Conservation (phyloP, 805 yeast genomes). For the Tetrapisispora nanseiensis region DNA sequence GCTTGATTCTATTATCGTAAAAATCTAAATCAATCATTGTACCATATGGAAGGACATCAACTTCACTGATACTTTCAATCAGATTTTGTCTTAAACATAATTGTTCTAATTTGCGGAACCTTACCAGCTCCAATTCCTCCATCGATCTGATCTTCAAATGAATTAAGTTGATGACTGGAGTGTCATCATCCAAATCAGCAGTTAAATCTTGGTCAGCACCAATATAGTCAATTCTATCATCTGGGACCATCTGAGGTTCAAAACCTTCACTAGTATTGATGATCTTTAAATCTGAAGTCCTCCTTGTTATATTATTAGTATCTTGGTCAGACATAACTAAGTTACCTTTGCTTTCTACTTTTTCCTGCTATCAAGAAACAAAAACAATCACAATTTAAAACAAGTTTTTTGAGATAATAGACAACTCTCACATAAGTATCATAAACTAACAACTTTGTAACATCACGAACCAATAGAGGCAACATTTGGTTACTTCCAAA, state of each 20-base stretch:
- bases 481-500: too few species aligned
- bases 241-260: slow-evolving; percentile 21
- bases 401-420: too few species aligned
- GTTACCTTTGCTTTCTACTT: neutral
- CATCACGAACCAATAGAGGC: too few species aligned
- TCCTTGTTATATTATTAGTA: neutral
- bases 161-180: slow-evolving; percentile 51
- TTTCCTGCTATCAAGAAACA: too few species aligned
- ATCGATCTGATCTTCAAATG: slow-evolving; percentile 60
- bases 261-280: slow-evolving; percentile 2
- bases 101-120: slow-evolving; percentile 48
- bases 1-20: slow-evolving; percentile 85
- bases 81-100: slow-evolving; percentile 79
- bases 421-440: too few species aligned
- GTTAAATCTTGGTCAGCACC: slow-evolving; percentile 65
- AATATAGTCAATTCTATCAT: slow-evolving; percentile 38
- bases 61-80: slow-evolving; percentile 58
- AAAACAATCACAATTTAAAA: too few species aligned
- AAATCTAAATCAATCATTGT: slow-evolving; percentile 70
- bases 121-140: slow-evolving; percentile 46
- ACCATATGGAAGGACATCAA: slow-evolving; percentile 49
- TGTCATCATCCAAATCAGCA: slow-evolving; percentile 44
- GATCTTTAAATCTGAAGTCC: neutral
- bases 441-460: too few species aligned
- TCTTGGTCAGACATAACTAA: neutral